Evolutionary conservation across 2,329 filamentous ascomycete genomes (phyloP).

Genomic region (Apiospora phragmitis): DNA sequence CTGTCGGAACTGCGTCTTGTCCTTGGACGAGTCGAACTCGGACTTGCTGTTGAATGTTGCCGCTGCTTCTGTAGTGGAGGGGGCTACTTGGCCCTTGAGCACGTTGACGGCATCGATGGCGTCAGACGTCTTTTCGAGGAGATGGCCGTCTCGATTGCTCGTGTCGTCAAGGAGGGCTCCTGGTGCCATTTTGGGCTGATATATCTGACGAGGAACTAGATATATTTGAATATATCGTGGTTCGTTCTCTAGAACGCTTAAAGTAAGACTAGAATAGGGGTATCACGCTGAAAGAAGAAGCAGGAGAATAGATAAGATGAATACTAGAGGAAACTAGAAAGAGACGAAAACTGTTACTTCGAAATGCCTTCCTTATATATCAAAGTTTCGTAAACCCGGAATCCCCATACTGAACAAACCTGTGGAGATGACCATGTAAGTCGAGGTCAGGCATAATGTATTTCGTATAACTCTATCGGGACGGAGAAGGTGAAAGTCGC

Average conservation of each 20-base stretch:
- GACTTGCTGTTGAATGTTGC: constrained; percentile 47
- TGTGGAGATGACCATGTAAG: neutral
- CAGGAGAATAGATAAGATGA: neutral
- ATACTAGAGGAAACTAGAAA: neutral
- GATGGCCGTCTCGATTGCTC: constrained; percentile 28
- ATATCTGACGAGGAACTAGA: neutral
- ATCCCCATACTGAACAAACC: neutral
- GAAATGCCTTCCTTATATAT: neutral
- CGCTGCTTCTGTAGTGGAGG: constrained; percentile 12
- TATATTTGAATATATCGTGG: neutral
- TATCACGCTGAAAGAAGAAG: neutral
- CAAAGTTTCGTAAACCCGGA: neutral
- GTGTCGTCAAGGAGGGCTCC: constrained; percentile 30
- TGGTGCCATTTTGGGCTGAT: constrained; percentile 29
- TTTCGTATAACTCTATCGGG: neutral
- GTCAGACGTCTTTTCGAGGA: constrained; percentile 46
- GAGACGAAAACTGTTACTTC: neutral
- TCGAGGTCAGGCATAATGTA: neutral
- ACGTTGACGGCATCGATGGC: constrained; percentile 57
- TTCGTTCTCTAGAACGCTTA: neutral
- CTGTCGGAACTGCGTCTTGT: constrained; percentile 79
- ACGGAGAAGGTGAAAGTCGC: constrained; percentile 29
- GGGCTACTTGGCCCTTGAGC: constrained; percentile 42
- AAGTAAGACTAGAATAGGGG: neutral
- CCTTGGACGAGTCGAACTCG: constrained; percentile 72